phyloP scores from a whole-genome alignment of 1,139 yeast genomes.

The Geotrichum siamense region DNA sequence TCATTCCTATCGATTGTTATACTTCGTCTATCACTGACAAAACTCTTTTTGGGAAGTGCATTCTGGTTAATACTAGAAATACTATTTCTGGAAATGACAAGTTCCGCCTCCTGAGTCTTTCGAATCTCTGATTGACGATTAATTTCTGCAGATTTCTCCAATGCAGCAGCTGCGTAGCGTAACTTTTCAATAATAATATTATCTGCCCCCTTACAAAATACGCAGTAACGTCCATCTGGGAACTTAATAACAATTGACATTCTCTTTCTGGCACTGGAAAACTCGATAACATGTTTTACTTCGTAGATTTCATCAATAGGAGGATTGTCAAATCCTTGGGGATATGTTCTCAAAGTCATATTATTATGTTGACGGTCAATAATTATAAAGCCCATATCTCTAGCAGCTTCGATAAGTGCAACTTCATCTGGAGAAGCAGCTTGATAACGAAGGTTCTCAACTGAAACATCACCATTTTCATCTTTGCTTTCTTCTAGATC shows the following conservation, averaged over 20 bases:
- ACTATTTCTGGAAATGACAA: slow-evolving; percentile 44
- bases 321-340: slow-evolving; percentile 65
- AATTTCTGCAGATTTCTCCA: slow-evolving; percentile 55
- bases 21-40: slow-evolving; percentile 25
- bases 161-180: slow-evolving; percentile 51
- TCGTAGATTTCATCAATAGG: slow-evolving; percentile 64
- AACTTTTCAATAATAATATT: slow-evolving; percentile 78
- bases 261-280: slow-evolving; percentile 80
- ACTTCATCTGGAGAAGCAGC: slow-evolving; percentile 95
- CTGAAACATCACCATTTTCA: slow-evolving; percentile 39
- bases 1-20: slow-evolving; percentile 28
- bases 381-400: slow-evolving; percentile 85
- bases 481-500: slow-evolving; percentile 35
- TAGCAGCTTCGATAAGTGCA: slow-evolving; percentile 88
- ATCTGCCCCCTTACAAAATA: slow-evolving; percentile 94
- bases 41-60: slow-evolving; percentile 17
- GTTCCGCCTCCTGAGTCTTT: slow-evolving; percentile 73
- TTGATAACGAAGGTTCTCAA: slow-evolving; percentile 57
- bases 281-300: slow-evolving; percentile 74
- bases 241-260: slow-evolving; percentile 83
- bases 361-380: slow-evolving; percentile 55
- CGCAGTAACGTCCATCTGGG: slow-evolving; percentile 71
- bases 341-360: slow-evolving; percentile 68
- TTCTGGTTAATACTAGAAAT: slow-evolving; percentile 28
- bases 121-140: slow-evolving; percentile 54